Conservation (phyloP, 352 stramenopile genomes). For the Globisporangium ultimum region DNA sequence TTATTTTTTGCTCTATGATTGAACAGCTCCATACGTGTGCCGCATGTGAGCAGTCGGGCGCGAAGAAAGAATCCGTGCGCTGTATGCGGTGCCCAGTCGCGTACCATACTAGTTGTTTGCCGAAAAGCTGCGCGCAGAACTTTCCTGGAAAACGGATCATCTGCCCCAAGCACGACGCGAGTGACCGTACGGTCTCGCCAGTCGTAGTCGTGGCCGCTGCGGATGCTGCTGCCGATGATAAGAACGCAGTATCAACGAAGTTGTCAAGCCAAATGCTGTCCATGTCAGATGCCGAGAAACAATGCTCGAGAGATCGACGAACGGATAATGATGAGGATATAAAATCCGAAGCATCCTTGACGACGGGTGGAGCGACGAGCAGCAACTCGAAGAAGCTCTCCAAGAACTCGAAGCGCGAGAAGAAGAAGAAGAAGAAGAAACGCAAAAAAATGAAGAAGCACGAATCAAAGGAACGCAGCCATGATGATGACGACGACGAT, state of each 20-base stretch:
- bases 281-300: neutral
- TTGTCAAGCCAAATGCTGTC: no score
- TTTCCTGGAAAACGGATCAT: slow-evolving; percentile 74
- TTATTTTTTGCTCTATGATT: neutral
- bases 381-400: slow-evolving; percentile 26
- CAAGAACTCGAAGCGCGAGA: slow-evolving; percentile 39
- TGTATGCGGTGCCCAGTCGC: slow-evolving; percentile 78
- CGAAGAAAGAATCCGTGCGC: slow-evolving; percentile 75
- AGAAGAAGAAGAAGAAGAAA: slow-evolving; percentile 56
- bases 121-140: slow-evolving; percentile 40
- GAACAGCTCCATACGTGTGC: slow-evolving; percentile 70
- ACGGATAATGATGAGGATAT: slow-evolving; percentile 17
- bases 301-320: slow-evolving; percentile 9
- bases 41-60: slow-evolving; percentile 68
- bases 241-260: neutral
- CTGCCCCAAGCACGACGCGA: slow-evolving; percentile 52
- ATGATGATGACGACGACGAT: slow-evolving; percentile 26
- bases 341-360: slow-evolving; percentile 29
- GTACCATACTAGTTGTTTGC: slow-evolving; percentile 79
- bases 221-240: slow-evolving; percentile 1
- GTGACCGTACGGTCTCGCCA: neutral
- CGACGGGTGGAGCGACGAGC: slow-evolving; percentile 19
- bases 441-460: slow-evolving; percentile 49
- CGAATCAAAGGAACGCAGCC: slow-evolving; percentile 12
- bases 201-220: neutral